A percentile compares a stretch with the other conserved stretches of the same genome.
Conservation (phyloP, 2,329 filamentous ascomycete species). For the Pseudocercospora macadamiae region DNA sequence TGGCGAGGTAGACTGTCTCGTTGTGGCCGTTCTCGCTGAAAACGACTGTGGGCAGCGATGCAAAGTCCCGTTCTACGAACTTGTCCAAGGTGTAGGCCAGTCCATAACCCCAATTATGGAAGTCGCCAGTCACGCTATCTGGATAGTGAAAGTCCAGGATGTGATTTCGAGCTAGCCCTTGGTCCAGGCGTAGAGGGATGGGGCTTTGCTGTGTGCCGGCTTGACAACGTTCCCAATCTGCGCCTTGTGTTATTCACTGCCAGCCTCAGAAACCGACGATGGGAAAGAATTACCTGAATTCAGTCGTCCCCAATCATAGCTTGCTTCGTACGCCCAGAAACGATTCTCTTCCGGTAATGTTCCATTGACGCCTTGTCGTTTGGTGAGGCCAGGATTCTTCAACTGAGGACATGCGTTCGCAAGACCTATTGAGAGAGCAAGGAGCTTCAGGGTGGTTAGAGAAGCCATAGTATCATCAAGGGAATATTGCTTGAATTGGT, state of each 20-base stretch:
- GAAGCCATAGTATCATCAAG: not conserved
- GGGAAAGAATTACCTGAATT: slow-evolving; percentile 16
- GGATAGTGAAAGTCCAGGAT: slow-evolving; percentile 49
- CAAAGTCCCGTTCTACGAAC: slow-evolving; percentile 40
- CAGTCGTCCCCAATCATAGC: slow-evolving; percentile 28
- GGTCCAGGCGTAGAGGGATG: slow-evolving; percentile 47
- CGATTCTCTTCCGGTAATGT: slow-evolving; percentile 15
- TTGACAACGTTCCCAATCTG: slow-evolving; percentile 52
- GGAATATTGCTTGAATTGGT: not conserved
- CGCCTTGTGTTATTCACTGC: not conserved
- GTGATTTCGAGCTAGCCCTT: slow-evolving; percentile 47
- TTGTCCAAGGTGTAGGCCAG: slow-evolving; percentile 48
- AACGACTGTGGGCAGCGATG: slow-evolving; percentile 45
- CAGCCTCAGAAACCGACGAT: slow-evolving; percentile 13
- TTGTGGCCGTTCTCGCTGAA: slow-evolving; percentile 52
- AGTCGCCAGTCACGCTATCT: slow-evolving; percentile 41
- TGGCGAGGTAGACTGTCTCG: slow-evolving; percentile 51
- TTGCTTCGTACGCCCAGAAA: slow-evolving; percentile 28
- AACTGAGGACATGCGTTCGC: slow-evolving; percentile 13
- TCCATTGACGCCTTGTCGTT: slow-evolving; percentile 19
- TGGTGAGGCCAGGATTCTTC: slow-evolving; percentile 5
- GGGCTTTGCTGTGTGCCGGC: slow-evolving; percentile 56
- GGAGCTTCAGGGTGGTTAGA: not conserved
- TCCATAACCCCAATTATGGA: slow-evolving; percentile 56
- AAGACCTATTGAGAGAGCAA: not conserved